Base-by-base conservation (phyloP, 2,329 filamentous ascomycete genomes). In the Fusarium nisikadoi region DNA sequence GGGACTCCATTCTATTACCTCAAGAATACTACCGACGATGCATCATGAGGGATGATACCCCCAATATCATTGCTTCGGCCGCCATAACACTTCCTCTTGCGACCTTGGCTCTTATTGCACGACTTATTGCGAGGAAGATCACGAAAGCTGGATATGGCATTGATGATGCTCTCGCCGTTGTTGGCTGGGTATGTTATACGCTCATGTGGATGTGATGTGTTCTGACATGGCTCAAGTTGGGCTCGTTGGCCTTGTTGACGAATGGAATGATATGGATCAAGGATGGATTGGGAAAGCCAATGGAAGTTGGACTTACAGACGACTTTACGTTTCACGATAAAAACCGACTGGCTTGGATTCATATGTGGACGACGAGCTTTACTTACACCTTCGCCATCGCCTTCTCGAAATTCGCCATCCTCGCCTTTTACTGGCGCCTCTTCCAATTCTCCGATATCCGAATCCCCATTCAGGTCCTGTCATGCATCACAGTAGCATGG, bases 371-470 rank as follows among this genome's bases (percentile, higher is more conserved):
- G 45, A 72, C 68, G 41, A 79, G 79, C 50, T 65, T 79, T 20
- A 73, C 75, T 41, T 80, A 80, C 23, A 63, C 73, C 3, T 78
- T 77, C 33, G 75, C 77, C 13, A 73, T 80, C 13, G 76, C 72
- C 17, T 77, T 77, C 53, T 73, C 71, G 17, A 80, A 80, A 55
- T 71, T 78, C 42, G 76, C 79, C 19, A 69, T 80, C 12, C 70
- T 80, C 13, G 70, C 62, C 31, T 77, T 80, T 35, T 80, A 80
- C 65, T 78, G 75, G 73, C 74, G 79, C 3, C 54, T 80, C 23
- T 80, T 80, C 62, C 67, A 72, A n/a, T 72, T 75, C 23, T 73
- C 78, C 16, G 71, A 71, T 7, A 78, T 79, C 25, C 74, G 75
- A 23, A 62, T 77, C 19, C 75, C 78, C 16, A 79, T 80, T 6